phyloP scores from a whole-genome alignment of 495 filamentous ascomycete species.

The Stereocaulon alpinum region DNA sequence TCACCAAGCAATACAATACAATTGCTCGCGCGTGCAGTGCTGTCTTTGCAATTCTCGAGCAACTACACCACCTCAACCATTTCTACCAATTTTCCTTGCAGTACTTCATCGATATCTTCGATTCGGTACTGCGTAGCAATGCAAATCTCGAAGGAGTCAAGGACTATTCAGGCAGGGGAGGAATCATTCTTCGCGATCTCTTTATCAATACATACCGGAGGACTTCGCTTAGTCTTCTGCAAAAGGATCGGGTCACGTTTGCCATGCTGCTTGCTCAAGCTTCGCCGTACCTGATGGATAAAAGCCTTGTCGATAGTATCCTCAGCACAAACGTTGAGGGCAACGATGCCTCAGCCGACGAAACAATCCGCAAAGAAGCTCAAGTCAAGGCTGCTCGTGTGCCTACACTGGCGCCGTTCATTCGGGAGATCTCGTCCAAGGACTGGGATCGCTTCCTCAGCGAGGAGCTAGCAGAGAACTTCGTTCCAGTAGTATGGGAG shows the following conservation, averaged over 20 bases:
- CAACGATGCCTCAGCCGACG: slow-evolving; percentile 63
- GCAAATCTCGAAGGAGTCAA: slow-evolving; percentile 59
- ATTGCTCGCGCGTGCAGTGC: slow-evolving; percentile 92
- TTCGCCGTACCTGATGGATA: slow-evolving; percentile 88
- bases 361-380: slow-evolving; percentile 54
- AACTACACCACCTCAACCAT: slow-evolving; percentile 96
- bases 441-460: slow-evolving; percentile 72
- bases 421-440: slow-evolving; percentile 47
- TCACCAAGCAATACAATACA: slow-evolving; percentile 84
- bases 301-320: slow-evolving; percentile 71
- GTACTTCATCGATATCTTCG: slow-evolving; percentile 96
- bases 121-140: slow-evolving; percentile 77
- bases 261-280: slow-evolving; percentile 96
- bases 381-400: slow-evolving; percentile 58
- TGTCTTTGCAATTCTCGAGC: slow-evolving; percentile 91
- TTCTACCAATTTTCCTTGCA: slow-evolving; percentile 99
- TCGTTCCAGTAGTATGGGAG: slow-evolving; percentile 70
- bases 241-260: slow-evolving; percentile 87
- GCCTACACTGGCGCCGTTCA: slow-evolving; percentile 59
- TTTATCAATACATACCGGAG: slow-evolving; percentile 88
- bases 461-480: slow-evolving; percentile 82
- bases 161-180: slow-evolving; percentile 64
- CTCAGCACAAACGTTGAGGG: slow-evolving; percentile 69
- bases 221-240: slow-evolving; percentile 82
- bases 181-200: slow-evolving; percentile 79